Evolutionary conservation across 306 rosid species (phyloP).

Genomic region (Rosa multiflora): DNA sequence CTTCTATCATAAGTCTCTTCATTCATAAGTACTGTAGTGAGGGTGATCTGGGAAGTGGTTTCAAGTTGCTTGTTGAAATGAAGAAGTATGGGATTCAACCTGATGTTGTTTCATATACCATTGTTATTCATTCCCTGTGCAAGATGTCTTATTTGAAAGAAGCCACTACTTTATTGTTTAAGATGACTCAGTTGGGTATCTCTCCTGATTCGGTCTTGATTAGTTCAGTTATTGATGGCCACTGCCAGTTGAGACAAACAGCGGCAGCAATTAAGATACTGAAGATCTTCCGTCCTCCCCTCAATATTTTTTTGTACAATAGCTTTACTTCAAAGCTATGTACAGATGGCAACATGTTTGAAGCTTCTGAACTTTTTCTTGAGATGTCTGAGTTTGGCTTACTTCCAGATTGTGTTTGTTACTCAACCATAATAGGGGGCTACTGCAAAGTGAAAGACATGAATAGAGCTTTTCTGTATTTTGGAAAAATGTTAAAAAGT

Average conservation of each 20-base stretch:
- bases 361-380: constrained; percentile 31
- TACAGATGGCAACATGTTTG: constrained; percentile 26
- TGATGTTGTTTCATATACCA: constrained; percentile 36
- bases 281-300: constrained; percentile 29
- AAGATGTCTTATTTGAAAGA: constrained; percentile 26
- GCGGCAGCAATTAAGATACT: constrained; percentile 29
- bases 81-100: constrained; percentile 30
- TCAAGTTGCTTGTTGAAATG: constrained; percentile 33
- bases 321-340: constrained; percentile 36
- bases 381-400: constrained; percentile 36
- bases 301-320: constrained; percentile 34
- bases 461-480: constrained; percentile 22
- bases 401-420: constrained; percentile 34
- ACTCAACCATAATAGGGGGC: constrained; percentile 35
- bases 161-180: constrained; percentile 40
- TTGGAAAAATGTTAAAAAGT: constrained; percentile 36
- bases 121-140: constrained; percentile 35
- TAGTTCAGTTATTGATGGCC: constrained; percentile 38
- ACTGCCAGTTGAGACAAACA: constrained; percentile 29
- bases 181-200: constrained; percentile 32
- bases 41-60: constrained; percentile 29
- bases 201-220: constrained; percentile 33
- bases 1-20: constrained; percentile 29
- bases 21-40: constrained; percentile 34
- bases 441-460: constrained; percentile 31